Evolutionary conservation across 306 rosid species (phyloP).

Genomic region (Erythrophleum fordii): DNA sequence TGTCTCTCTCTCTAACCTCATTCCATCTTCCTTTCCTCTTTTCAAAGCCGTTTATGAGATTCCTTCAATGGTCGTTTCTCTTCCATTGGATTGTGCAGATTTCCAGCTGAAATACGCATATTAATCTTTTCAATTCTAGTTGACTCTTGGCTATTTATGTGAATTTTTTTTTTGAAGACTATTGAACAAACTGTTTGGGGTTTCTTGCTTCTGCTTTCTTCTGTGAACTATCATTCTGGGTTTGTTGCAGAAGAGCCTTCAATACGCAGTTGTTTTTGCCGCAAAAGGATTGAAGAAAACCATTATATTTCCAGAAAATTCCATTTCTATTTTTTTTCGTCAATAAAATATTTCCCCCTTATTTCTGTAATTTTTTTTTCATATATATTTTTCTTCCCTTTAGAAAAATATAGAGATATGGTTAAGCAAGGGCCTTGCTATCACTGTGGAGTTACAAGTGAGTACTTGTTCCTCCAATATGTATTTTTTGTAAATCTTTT

Average conservation of each 20-base stretch:
- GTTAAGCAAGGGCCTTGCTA: conserved; percentile 98
- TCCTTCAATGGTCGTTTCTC: conserved; percentile 73
- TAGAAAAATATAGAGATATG: conserved; percentile 73
- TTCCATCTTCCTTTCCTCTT: conserved; percentile 78
- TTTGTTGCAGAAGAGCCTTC: conserved; percentile 61
- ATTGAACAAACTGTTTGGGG: conserved; percentile 59
- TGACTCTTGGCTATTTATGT: conserved; percentile 56
- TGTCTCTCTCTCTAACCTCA: conserved; percentile 50
- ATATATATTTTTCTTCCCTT: conserved; percentile 46
- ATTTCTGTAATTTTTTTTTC: conserved; percentile 50
- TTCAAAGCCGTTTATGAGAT: conserved; percentile 82
- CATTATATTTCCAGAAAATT: conserved; percentile 48
- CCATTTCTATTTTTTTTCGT: conserved; percentile 24
- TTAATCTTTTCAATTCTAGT: conserved; percentile 59
- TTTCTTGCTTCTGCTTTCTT: conserved; percentile 63
- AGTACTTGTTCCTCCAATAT: conserved; percentile 84
- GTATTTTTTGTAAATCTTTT: conserved; percentile 17
- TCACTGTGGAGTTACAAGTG: conserved; percentile 99
- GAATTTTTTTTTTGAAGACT: conserved; percentile 52
- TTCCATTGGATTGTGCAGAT: conserved; percentile 71
- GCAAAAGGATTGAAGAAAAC: conserved; percentile 48
- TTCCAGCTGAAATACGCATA: conserved; percentile 54
- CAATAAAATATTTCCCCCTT: conserved; percentile 36
- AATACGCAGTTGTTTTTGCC: conserved; percentile 50
- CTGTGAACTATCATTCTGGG: conserved; percentile 61